A percentile compares a stretch with the other conserved stretches of the same genome.
phyloP scores from a whole-genome alignment of 2,329 filamentous ascomycete species.

The Parastagonospora avenae region DNA sequence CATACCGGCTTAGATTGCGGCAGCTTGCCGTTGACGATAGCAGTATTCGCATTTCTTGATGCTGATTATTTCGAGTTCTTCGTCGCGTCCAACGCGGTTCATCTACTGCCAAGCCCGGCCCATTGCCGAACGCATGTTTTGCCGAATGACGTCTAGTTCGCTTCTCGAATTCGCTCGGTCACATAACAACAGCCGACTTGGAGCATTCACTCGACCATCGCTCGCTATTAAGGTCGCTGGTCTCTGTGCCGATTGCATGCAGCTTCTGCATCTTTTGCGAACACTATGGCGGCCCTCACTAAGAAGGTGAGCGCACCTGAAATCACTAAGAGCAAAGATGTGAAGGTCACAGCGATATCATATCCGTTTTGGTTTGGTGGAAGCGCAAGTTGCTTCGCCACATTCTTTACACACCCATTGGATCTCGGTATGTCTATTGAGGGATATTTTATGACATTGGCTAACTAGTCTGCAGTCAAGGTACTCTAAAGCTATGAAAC shows the following conservation, averaged over 20 bases:
- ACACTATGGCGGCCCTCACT: constrained; percentile 48
- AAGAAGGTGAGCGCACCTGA: constrained; percentile 40
- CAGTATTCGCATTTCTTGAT: constrained; percentile 29
- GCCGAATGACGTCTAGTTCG: constrained; percentile 31
- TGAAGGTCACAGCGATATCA: constrained; percentile 48
- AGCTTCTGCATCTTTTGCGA: constrained; percentile 15
- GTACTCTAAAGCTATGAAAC: constrained; percentile 32
- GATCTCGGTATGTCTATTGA: constrained; percentile 72
- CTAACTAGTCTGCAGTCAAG: constrained; percentile 51
- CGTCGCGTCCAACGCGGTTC: constrained; percentile 19
- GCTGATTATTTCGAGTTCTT: constrained; percentile 9
- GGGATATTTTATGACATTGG: constrained; percentile 1
- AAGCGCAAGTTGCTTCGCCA: constrained; percentile 89
- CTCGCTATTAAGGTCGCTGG: constrained; percentile 11
- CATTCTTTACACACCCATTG: constrained; percentile 88
- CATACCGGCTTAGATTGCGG: constrained; percentile 21
- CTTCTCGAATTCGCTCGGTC: constrained; percentile 14
- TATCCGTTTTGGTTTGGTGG: constrained; percentile 86
- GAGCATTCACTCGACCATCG: constrained; percentile 2
- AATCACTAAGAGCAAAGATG: constrained; percentile 50
- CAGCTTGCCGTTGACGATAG: constrained; percentile 23
- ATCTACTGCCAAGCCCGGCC: constrained; percentile 33
- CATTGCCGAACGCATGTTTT: constrained; percentile 22
- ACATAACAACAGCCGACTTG: constrained; percentile 31
- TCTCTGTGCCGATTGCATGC: constrained; percentile 12